Base-by-base conservation (phyloP, 345 rosid genomes). In the Mallotus nudiflorus region DNA sequence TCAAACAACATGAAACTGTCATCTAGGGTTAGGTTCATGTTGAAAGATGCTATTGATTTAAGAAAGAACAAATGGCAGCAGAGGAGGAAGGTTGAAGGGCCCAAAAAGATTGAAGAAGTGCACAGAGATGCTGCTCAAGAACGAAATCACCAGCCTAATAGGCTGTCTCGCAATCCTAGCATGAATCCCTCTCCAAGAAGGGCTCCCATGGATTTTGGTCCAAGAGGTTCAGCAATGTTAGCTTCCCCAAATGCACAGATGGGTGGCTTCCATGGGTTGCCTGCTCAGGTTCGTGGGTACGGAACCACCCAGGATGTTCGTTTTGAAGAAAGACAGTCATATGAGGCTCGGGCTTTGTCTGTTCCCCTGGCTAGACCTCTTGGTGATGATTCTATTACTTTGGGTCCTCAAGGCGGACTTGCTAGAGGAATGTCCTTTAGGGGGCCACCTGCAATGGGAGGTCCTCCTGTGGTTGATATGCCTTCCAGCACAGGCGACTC, bases 61-160 rank as follows among this genome's bases (percentile, higher is more conserved):
- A 85, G 99, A 78, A 89, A 74, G 83, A 92, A 91, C 71, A 96
- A 89, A 71, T 91, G 99, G 98, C 98, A 91, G 81, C 95, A 96
- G 72, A 85, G 99, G 85, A 88, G 96, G 81, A 96, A 96, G 84
- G 97, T 92, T n/a, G 99, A 92, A 61, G 99, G 99, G 56, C 99
- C 99, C 2, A 95, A 95, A 76, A 92, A 95, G 87, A 91, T 95
- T 14, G 98, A 96, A 53, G 99, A 96, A 73, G 97, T 96, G 68
- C 99, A 92, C 79, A 84, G 97, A 80, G 99, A 92, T 83, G 98
- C 97, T 75, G 97, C 93, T 65, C 97, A 96, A 82, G 99, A 96
- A 77, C 88, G 97, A 56, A 96, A 90, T 58, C 84, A 89, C 45
- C 98, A 90, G 65, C 58, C 84, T 25, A 74, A 85, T 71, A 85